Evolutionary conservation across 805 yeast genomes (phyloP), one percentile per base, ranked within the genome.

Genomic region (Candida odintsovae): DNA sequence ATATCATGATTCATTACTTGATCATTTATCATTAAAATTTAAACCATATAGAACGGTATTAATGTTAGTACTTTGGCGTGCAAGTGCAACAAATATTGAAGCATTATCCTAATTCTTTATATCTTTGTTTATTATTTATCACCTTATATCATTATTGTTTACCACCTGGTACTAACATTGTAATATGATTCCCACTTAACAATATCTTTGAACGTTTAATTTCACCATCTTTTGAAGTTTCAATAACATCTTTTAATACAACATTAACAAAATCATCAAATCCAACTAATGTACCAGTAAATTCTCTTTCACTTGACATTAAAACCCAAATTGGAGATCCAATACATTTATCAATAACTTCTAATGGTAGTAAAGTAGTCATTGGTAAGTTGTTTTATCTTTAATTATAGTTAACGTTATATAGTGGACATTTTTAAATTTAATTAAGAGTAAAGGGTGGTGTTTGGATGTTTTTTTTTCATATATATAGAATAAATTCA

Each of bases 181-280:
- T 80, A 41, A 86, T 77, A 52, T 77, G 81, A 50, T 83, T 80
- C 9, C 90, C 90, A 62, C 83, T 84, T 55, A 86, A 69, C 39
- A 86, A 69, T 77, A 86, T 80, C 56, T 73, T 77, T 48, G 82
- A 74, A 22, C 78, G 72, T 19, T 70, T 72, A 29, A 69, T 72
- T 38, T 71, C 67, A 46, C 63, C 59, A 6, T 75, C 75, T 31
- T 72, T 73, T 38, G 64, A 68, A 44, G 73, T 77, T 57, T 87
- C 96, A 9, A 75, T 75, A 33, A 85, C 97, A 56, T 90, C 83
- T 56, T 86, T 86, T 44, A 94, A 73, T 11, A 94, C 95, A 66
- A 90, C 81, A 62, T 88, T 94, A 50, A 94, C 97, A 58, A 84
- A 92, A 66, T 94, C 98, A 63, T 94, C 99, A 65, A 92, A 92